phyloP scores from a whole-genome alignment of 306 rosid genomes.

The Corylus avellana region DNA sequence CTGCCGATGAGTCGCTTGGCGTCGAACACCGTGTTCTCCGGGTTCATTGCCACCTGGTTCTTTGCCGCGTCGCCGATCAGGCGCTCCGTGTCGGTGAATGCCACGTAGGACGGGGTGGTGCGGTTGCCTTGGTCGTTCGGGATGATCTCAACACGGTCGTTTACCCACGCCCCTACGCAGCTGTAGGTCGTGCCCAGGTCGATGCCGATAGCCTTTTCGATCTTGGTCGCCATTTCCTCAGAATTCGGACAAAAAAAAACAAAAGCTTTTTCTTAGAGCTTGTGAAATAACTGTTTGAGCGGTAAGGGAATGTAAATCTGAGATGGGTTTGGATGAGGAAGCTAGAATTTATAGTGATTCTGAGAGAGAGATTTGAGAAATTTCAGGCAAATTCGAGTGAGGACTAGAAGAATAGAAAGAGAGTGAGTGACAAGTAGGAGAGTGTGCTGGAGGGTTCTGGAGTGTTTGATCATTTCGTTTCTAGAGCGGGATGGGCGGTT shows the following conservation, averaged over 20 bases:
- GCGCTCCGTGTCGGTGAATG: conserved; percentile 84
- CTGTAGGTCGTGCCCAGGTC: conserved; percentile 92
- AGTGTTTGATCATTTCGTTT: conserved; percentile 17
- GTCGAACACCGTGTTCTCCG: conserved; percentile 74
- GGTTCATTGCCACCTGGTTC: conserved; percentile 91
- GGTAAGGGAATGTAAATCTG: background rate
- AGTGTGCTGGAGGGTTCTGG: conserved; percentile 42
- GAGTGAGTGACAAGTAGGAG: background rate
- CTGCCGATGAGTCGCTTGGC: conserved; percentile 85
- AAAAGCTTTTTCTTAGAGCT: no score
- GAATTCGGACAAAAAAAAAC: no score
- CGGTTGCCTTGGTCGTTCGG: conserved; percentile 90
- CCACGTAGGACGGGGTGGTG: conserved; percentile 86
- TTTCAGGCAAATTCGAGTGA: no score
- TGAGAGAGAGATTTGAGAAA: background rate
- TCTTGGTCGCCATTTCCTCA: conserved; percentile 49
- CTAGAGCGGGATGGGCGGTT: conserved; percentile 17
- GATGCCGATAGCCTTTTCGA: conserved; percentile 78
- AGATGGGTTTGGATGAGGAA: background rate
- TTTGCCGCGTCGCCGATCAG: conserved; percentile 86
- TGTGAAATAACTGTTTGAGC: background rate
- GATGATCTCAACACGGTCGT: conserved; percentile 85
- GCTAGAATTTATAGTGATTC: conserved; percentile 1
- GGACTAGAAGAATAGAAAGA: no score
- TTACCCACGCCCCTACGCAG: conserved; percentile 80